Evolutionary conservation across 2,329 filamentous ascomycete genomes (phyloP), one percentile per base, ranked within the genome.

Genomic region (Diplodia seriata): DNA sequence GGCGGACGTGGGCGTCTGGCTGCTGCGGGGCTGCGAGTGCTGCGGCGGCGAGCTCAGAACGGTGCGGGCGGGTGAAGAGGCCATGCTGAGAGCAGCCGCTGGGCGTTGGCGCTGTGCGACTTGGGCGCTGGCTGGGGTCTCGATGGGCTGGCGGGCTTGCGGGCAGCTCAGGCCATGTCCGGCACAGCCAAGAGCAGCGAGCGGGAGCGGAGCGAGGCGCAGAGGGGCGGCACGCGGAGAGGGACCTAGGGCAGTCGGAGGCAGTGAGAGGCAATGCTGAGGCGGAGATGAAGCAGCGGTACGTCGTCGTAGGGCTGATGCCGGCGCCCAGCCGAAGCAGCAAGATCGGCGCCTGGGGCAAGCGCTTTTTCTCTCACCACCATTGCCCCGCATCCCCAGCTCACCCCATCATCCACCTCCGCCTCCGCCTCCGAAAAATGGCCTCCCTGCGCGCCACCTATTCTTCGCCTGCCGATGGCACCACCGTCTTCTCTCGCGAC

Each of bases 401-500:
- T 20, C 53, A 40, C 62, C 8, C 68, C 71, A 36, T 59, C 53
- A 51, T 23, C 33, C 67, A 11, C 49, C 26, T 20, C 43, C 43
- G n/a, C 59, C 62, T 36, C 53, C 29, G 23, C 47, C 20, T 9
- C 40, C 15, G 29, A n/a, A 31, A 33, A 59, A 78, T 78, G 76
- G 54, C 67, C 36, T 36, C 51, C 12, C 80, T 88, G 68, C 78
- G 78, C 47, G 86, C 85, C 61, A 80, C 80, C 57, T 90, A 90
- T 80, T 77, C 77, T n/a, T 86, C 86, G 15, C 79, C 85, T 6
- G 73, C 79, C 68, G 85, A 82, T 76, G 77, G 77, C 14, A n/a
- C 43, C 47, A 15, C 43, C 50, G 31, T 33, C 72, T 73, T 77
- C 70, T 67, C 72, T 50, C 59, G 69, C 66, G 43, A 69, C 20